phyloP scores from a whole-genome alignment of 1,139 yeast genomes.

The Magnusiomyces fungicola region DNA sequence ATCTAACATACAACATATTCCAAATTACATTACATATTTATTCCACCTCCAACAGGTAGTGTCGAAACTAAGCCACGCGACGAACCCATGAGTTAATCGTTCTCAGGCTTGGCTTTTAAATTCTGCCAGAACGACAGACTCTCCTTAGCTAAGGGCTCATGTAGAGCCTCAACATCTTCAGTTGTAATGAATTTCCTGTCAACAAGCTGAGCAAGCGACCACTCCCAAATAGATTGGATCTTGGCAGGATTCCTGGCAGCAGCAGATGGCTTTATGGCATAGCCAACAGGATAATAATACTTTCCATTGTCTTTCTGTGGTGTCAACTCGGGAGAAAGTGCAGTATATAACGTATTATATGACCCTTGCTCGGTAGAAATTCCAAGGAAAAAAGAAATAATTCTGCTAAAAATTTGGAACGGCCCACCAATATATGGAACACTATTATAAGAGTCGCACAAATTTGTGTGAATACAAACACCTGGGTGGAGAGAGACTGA shows the following conservation, averaged over 20 bases:
- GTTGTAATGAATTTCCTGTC: background rate
- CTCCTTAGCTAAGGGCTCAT: background rate
- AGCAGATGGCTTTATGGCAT: conserved; percentile 45
- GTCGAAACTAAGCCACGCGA: too few species aligned
- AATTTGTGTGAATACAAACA: conserved; percentile 68
- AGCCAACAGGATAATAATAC: conserved; percentile 45
- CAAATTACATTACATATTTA: too few species aligned
- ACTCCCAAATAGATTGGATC: conserved; percentile 70
- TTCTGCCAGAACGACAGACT: background rate
- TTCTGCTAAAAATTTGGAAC: conserved; percentile 62
- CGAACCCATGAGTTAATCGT: too few species aligned
- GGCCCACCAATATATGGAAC: conserved; percentile 67
- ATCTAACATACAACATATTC: too few species aligned
- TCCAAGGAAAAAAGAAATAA: conserved; percentile 63
- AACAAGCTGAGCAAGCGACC: conserved; percentile 59
- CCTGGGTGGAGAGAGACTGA: conserved; percentile 80
- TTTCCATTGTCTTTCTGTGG: conserved; percentile 58
- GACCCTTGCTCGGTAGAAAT: conserved; percentile 68
- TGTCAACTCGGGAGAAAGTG: conserved; percentile 44
- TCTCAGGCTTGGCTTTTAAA: too few species aligned
- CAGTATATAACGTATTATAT: conserved; percentile 55
- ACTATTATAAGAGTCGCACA: conserved; percentile 68
- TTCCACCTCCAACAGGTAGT: too few species aligned
- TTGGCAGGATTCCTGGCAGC: conserved; percentile 54
- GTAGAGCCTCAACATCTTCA: background rate